Evolutionary conservation across 257 asterid genomes (phyloP).

Genomic region (Nicotiana knightiana): DNA sequence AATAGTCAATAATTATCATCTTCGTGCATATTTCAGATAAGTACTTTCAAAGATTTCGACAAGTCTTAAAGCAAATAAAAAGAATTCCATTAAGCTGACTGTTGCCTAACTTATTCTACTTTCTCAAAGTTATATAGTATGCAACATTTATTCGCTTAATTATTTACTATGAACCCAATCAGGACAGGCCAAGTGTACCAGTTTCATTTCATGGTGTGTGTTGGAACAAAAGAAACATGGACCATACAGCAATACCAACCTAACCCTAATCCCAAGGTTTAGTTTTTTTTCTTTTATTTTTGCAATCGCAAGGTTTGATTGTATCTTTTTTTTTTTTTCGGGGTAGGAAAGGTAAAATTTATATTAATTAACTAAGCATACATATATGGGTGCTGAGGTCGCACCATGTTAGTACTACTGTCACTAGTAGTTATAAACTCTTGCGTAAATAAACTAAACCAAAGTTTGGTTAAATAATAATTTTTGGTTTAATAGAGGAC

Average conservation of each 20-base stretch:
- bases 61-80: conserved; percentile 13
- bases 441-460: conserved; percentile 34
- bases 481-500: background rate
- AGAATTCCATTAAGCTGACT: conserved; percentile 26
- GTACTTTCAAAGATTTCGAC: conserved; percentile 12
- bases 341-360: too few relatives aligned
- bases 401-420: too few relatives aligned
- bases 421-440: conserved; percentile 7
- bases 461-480: conserved; percentile 12
- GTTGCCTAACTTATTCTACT: conserved; percentile 29
- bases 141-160: background rate
- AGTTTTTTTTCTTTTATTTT: background rate
- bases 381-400: too few relatives aligned
- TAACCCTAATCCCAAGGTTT: conserved; percentile 21
- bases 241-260: background rate
- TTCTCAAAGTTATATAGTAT: conserved; percentile 4
- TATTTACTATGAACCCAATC: conserved; percentile 1
- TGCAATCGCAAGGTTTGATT: too few relatives aligned
- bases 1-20: conserved; percentile 24
- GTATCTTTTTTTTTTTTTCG: conserved; percentile 15
- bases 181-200: conserved; percentile 13
- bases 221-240: conserved; percentile 48
- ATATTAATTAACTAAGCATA: too few relatives aligned
- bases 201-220: conserved; percentile 40
- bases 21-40: background rate